These are phyloP conservation scores for Agrocybe pediades DNA, from an alignment of 768 basidiomycete species.

Conservation along the genomic window DNA sequence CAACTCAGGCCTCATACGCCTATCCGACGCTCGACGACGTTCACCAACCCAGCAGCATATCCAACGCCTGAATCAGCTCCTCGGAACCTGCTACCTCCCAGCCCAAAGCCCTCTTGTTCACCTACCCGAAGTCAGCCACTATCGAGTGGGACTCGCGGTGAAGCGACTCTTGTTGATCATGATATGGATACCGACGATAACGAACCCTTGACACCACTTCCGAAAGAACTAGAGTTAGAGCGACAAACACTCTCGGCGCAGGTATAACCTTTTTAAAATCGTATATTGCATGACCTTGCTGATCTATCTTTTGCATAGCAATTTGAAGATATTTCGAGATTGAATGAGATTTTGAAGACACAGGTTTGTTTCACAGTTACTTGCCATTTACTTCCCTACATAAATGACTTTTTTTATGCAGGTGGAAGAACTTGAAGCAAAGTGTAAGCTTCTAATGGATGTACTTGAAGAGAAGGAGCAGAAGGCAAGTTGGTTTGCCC, in stretches of 20 bases:
- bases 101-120: background rate
- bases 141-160: background rate
- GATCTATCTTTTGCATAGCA: background rate
- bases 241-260: too few species aligned
- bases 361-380: background rate
- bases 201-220: too few species aligned
- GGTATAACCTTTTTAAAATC: background rate
- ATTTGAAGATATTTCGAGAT: background rate
- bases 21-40: conserved; percentile 6
- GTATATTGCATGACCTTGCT: background rate
- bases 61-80: conserved; percentile 18
- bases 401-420: background rate
- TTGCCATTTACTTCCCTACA: background rate
- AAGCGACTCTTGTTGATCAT: background rate
- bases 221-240: too few species aligned
- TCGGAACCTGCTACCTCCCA: background rate
- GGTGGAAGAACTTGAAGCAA: background rate
- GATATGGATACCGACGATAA: background rate
- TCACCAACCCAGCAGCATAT: conserved; percentile 16
- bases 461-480: background rate
- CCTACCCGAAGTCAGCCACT: background rate
- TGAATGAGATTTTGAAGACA: background rate
- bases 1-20: conserved; percentile 9
- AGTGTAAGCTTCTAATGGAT: background rate
- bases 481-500: too few species aligned